Evolutionary conservation across 106 monocot species (phyloP).

Genomic region (Dioscorea alata): DNA sequence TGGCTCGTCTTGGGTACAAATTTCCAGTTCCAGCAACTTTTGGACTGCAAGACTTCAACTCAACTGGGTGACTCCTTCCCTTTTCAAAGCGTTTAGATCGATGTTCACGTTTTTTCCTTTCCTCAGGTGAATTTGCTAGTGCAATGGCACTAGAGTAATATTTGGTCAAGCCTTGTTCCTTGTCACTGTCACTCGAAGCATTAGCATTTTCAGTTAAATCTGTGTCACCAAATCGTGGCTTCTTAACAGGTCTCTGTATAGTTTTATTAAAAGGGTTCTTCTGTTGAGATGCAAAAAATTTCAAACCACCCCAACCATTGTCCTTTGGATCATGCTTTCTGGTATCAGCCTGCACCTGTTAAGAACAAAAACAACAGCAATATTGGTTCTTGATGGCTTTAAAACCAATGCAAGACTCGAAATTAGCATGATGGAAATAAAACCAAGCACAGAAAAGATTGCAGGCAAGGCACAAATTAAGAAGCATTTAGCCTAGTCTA

Average conservation of each 20-base stretch:
- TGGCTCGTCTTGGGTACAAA: slow-evolving; percentile 51
- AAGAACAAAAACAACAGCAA: too few species aligned
- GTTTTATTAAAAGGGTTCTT: slow-evolving; percentile 29
- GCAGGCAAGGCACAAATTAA: too few species aligned
- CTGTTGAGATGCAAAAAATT: slow-evolving; percentile 42
- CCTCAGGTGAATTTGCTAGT: slow-evolving; percentile 78
- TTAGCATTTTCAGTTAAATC: slow-evolving; percentile 37
- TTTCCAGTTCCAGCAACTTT: slow-evolving; percentile 45
- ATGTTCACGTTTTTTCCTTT: slow-evolving; percentile 82
- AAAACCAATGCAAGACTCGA: too few species aligned
- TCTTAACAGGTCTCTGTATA: slow-evolving; percentile 49
- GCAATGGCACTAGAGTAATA: slow-evolving; percentile 70
- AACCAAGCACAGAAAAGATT: too few species aligned
- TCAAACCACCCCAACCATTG: slow-evolving; percentile 33
- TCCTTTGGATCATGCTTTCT: slow-evolving; percentile 18
- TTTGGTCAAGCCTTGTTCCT: slow-evolving; percentile 70
- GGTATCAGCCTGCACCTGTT: slow-evolving; percentile 1
- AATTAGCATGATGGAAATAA: too few species aligned
- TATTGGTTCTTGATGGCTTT: too few species aligned
- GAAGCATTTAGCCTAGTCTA: too few species aligned
- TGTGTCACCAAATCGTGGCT: slow-evolving; percentile 29
- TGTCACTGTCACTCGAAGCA: slow-evolving; percentile 82
- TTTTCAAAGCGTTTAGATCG: slow-evolving; percentile 90
- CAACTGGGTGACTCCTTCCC: slow-evolving; percentile 31
- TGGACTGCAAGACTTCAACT: slow-evolving; percentile 17